Conservation (phyloP, 352 stramenopile species). For the Pythium dissotocum region DNA sequence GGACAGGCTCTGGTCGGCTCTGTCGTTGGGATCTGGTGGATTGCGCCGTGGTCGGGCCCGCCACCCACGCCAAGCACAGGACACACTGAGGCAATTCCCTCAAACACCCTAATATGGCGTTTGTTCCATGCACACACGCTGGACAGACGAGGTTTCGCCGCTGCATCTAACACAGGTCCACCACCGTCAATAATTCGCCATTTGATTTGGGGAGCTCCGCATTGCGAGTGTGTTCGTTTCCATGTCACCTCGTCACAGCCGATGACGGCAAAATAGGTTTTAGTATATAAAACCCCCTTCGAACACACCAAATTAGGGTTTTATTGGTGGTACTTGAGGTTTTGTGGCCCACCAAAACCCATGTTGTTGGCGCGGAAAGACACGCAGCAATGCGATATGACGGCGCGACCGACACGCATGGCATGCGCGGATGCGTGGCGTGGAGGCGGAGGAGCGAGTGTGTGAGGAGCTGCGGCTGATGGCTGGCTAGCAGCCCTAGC, state of each 20-base stretch:
- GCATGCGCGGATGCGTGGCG: neutral
- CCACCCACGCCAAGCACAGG: neutral
- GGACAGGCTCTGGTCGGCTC: neutral
- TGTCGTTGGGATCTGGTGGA: neutral
- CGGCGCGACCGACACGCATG: slow-evolving; percentile 20
- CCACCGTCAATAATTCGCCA: neutral
- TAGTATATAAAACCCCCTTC: neutral
- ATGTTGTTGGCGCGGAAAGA: slow-evolving; percentile 12
- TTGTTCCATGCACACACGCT: neutral
- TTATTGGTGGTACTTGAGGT: slow-evolving; percentile 12
- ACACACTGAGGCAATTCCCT: neutral
- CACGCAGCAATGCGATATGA: slow-evolving; percentile 28
- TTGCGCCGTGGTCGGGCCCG: neutral
- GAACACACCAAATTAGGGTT: slow-evolving; percentile 3
- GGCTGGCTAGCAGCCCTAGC: slow-evolving; percentile 15
- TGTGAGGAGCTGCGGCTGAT: neutral
- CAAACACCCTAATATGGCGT: neutral
- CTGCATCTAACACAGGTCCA: neutral
- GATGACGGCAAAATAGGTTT: neutral
- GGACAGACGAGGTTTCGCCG: neutral
- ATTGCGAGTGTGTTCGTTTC: neutral
- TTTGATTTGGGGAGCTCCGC: neutral
- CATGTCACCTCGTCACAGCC: neutral
- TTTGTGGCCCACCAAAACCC: neutral
- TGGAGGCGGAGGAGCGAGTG: neutral